Evolutionary conservation across 805 yeast genomes (phyloP).

Genomic region (Saturnispora kantuleensis): DNA sequence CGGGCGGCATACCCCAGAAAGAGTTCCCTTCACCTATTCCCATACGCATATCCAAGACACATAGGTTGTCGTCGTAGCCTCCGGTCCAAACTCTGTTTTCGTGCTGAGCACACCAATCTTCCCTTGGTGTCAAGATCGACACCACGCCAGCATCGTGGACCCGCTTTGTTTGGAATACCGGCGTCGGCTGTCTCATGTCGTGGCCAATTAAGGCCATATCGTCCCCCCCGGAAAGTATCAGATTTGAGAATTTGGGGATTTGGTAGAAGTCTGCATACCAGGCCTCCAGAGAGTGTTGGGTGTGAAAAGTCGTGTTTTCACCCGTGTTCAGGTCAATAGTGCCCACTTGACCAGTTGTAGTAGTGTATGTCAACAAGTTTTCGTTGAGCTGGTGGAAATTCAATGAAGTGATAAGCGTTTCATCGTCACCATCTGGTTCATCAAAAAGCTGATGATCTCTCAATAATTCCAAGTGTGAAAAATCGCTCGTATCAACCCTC

Average conservation of each 20-base stretch:
- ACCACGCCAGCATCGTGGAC: conserved; percentile 90
- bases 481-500: conserved; percentile 29
- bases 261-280: conserved; percentile 79
- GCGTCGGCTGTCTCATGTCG: conserved; percentile 41
- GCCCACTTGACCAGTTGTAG: conserved; percentile 57
- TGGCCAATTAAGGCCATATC: conserved; percentile 69
- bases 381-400: conserved; percentile 40
- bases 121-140: conserved; percentile 50
- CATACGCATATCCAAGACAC: conserved; percentile 60
- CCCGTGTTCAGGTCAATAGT: conserved; percentile 24
- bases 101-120: conserved; percentile 30
- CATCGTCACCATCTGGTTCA: conserved; percentile 18
- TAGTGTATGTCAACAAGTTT: conserved; percentile 40
- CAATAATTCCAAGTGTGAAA: conserved; percentile 15
- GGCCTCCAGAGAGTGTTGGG: conserved; percentile 64
- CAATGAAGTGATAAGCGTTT: conserved; percentile 51
- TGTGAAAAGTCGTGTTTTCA: conserved; percentile 17
- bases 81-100: conserved; percentile 70
- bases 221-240: conserved; percentile 85
- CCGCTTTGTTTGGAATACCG: conserved; percentile 33
- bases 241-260: conserved; percentile 38
- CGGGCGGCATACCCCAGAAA: conserved; percentile 39
- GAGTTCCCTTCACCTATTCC: conserved; percentile 22
- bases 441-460: conserved; percentile 39
- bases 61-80: conserved; percentile 76